Percentiles rank a stretch among this genome's conserved stretches.
Conservation (phyloP, 441 rosid genomes). For the Dalechampia spathulata region DNA sequence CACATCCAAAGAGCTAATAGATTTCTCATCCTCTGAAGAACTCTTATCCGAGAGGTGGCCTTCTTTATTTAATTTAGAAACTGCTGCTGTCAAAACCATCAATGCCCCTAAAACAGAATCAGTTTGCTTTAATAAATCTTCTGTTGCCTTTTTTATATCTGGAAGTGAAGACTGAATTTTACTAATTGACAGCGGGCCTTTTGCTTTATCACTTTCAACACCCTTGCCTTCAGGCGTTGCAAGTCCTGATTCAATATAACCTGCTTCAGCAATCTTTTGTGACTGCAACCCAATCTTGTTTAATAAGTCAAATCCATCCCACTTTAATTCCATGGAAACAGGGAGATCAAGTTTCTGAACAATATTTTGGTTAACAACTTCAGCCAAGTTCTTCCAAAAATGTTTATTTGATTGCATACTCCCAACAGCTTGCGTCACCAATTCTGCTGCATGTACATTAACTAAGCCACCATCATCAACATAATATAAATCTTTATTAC, state of each 20-base stretch:
- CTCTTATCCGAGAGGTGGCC: slow-evolving; percentile 27
- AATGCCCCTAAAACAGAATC: slow-evolving; percentile 86
- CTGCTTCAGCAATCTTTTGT: slow-evolving; percentile 65
- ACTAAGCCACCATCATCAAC: slow-evolving; percentile 19
- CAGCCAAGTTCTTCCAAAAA: slow-evolving; percentile 67
- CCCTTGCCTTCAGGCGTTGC: slow-evolving; percentile 51
- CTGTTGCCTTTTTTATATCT: slow-evolving; percentile 71
- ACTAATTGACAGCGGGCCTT: slow-evolving; percentile 24
- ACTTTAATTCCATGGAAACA: slow-evolving; percentile 57
- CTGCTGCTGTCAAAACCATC: slow-evolving; percentile 73
- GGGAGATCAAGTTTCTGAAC: slow-evolving; percentile 67
- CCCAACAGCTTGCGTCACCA: slow-evolving; percentile 26
- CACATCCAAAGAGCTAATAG: slow-evolving; percentile 31
- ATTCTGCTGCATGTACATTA: slow-evolving; percentile 21
- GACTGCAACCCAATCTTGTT: slow-evolving; percentile 68
- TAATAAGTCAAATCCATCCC: slow-evolving; percentile 71
- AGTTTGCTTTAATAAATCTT: slow-evolving; percentile 74
- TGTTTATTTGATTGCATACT: slow-evolving; percentile 33
- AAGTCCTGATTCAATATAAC: slow-evolving; percentile 82
- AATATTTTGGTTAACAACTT: slow-evolving; percentile 53
- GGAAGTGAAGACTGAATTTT: slow-evolving; percentile 58
- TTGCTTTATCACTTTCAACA: slow-evolving; percentile 33
- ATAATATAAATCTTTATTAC: slow-evolving; percentile 16
- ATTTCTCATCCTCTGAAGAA: slow-evolving; percentile 30
- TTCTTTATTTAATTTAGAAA: slow-evolving; percentile 63